A percentile compares a stretch with the other conserved stretches of the same genome.
Conservation (phyloP, 441 rosid species). For the Croton laevigatus region DNA sequence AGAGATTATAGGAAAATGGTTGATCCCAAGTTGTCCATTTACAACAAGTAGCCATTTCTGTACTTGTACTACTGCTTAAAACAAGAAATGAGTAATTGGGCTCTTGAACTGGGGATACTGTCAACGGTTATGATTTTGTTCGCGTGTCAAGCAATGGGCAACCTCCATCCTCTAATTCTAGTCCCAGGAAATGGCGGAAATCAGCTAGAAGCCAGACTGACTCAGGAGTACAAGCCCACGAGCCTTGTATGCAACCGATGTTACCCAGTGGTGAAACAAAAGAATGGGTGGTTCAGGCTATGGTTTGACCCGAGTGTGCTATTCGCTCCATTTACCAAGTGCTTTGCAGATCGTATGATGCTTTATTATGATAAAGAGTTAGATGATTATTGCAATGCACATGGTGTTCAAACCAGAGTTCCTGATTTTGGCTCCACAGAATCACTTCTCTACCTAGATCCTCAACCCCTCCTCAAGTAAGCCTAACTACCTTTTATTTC, state of each 20-base stretch:
- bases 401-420: conserved; percentile 70
- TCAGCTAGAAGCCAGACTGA: conserved; percentile 76
- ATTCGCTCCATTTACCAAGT: conserved; percentile 62
- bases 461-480: conserved; percentile 72
- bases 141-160: conserved; percentile 36
- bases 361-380: conserved; percentile 49
- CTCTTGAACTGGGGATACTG: conserved; percentile 20
- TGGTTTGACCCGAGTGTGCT: conserved; percentile 81
- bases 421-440: conserved; percentile 62
- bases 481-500: conserved; percentile 2
- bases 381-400: conserved; percentile 76
- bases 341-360: conserved; percentile 75
- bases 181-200: conserved; percentile 90
- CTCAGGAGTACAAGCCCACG: conserved; percentile 47
- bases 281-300: conserved; percentile 78
- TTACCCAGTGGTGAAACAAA: conserved; percentile 46
- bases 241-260: conserved; percentile 52
- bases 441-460: conserved; percentile 69
- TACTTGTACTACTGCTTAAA: not conserved
- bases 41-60: not conserved
- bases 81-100: conserved; percentile 25
- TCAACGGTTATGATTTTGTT: conserved; percentile 29
- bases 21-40: not conserved
- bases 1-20: not conserved
- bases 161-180: conserved; percentile 62